Percentiles rank a stretch among this genome's conserved stretches.
Conservation (phyloP, 371 early-diverging fungal species). For the Mucor plumbeus region DNA sequence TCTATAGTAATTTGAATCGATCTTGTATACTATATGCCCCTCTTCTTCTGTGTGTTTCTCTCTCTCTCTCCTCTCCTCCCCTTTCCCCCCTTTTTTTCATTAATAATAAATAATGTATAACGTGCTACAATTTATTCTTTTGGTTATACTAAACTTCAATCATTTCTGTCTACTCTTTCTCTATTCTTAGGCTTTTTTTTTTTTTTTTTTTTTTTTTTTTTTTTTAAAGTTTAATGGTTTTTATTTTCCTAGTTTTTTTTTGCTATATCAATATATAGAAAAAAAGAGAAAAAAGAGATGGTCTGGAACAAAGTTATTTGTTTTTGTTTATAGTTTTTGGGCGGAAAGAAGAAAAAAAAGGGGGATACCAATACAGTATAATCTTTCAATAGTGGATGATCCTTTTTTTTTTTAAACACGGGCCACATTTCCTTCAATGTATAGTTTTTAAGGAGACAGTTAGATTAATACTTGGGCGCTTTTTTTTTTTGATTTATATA, state of each 20-base stretch:
- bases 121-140: background rate
- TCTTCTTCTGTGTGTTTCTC: background rate
- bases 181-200: background rate
- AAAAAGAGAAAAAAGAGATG: background rate
- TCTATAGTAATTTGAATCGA: conserved; percentile 3
- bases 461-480: no score
- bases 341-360: background rate
- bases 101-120: background rate
- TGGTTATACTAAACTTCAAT: conserved; percentile 5
- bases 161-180: no score
- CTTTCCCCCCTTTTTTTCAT: background rate
- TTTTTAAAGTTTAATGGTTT: background rate
- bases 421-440: conserved; percentile 21
- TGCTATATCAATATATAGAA: no score
- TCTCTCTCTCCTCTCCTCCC: background rate
- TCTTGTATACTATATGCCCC: background rate
- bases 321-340: conserved; percentile 2
- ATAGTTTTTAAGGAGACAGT: no score
- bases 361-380: background rate
- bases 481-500: no score
- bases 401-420: conserved; percentile 9
- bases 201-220: conserved; percentile 1
- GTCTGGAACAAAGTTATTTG: background rate
- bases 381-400: background rate
- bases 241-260: conserved; percentile 6